These are phyloP conservation scores for Globisporangium cystogenes DNA, from an alignment of 352 stramenopile genomes.

Conservation along the genomic window DNA sequence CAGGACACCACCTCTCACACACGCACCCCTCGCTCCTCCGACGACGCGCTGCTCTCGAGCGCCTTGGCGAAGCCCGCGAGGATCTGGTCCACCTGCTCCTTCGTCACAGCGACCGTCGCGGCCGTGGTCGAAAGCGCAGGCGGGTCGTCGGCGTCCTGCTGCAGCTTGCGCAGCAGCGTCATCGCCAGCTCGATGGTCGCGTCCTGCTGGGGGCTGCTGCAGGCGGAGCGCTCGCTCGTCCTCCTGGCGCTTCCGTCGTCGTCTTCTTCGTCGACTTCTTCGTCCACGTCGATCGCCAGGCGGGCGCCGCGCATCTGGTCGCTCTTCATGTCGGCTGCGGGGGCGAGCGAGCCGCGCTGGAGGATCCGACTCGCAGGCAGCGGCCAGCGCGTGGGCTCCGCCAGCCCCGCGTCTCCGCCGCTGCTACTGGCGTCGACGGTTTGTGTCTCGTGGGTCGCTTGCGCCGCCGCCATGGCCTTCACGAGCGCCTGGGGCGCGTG, in stretches of 20 bases:
- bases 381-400: slow-evolving; percentile 1
- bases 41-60: slow-evolving; percentile 36
- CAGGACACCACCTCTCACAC: not conserved
- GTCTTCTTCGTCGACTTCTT: slow-evolving; percentile 1
- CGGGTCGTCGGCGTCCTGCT: slow-evolving; percentile 20
- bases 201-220: slow-evolving; percentile 12
- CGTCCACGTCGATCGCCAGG: not conserved
- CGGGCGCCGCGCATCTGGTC: not conserved
- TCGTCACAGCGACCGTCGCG: slow-evolving; percentile 27
- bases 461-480: slow-evolving; percentile 25
- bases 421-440: not conserved
- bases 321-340: not conserved
- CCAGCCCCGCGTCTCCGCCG: slow-evolving; percentile 4
- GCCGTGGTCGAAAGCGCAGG: slow-evolving; percentile 19
- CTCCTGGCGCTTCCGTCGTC: not conserved
- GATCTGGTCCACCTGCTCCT: slow-evolving; percentile 53
- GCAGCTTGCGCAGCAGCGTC: slow-evolving; percentile 45
- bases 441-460: not conserved
- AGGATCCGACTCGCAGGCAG: slow-evolving; percentile 7
- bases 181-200: slow-evolving; percentile 55
- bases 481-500: slow-evolving; percentile 28
- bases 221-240: not conserved
- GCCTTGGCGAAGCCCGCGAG: slow-evolving; percentile 51
- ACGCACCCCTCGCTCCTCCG: slow-evolving; percentile 32
- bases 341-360: slow-evolving; percentile 9